Base-by-base conservation (phyloP, 768 basidiomycete genomes). In the Rhodotorula taiwanensis region DNA sequence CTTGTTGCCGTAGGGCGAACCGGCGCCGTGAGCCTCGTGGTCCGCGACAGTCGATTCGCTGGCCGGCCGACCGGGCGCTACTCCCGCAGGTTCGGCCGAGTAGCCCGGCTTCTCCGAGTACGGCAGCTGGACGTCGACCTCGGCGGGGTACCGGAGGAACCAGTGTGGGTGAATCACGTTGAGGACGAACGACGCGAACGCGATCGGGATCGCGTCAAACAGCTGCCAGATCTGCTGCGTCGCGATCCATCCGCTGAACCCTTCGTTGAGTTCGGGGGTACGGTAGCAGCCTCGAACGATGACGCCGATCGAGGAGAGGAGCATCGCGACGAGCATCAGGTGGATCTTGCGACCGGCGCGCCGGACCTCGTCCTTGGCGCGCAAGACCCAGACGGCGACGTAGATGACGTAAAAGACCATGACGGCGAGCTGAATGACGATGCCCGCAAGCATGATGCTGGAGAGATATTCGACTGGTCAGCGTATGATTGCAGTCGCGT, bases 231-330 rank as follows among this genome's bases (percentile, higher is more conserved):
- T 42, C 8, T 55, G 58, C 58, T 52, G 34, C 23, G 30, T 23
- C 0, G 64, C 64, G 50, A 65, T 55, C 27, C 20, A 6, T 27
- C 64, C 64, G 2, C 36, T 31, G 58, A 65, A 65, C 20, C 64
- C 64, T 23, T 65, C 43, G 28, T 47, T 30, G 10, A 65, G 58
- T 43, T 65, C 64, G 18, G 54, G 43, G 2, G 58, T 60, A 28
- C 64, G 64, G 54, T 55, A 65, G 49, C 59, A 44, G 13, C 64
- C 64, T 16, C 64, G 64, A 20, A 59, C 43, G 49, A 65, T 65
- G 53, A 65, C 42, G 20, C 44, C 55, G 34, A 44, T 15, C 4
- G 48, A 44, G 0, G 58, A 28, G 58, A 55, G 31, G 14, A 28
- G 42, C 20, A 65, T 36, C 2, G 53, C 52, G 23, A 36, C 49